Percentiles rank a stretch among this genome's conserved stretches.
These are phyloP conservation scores for Fonsecaea pugnacius DNA, from an alignment of 2,329 filamentous ascomycete genomes.

Conservation along the genomic window DNA sequence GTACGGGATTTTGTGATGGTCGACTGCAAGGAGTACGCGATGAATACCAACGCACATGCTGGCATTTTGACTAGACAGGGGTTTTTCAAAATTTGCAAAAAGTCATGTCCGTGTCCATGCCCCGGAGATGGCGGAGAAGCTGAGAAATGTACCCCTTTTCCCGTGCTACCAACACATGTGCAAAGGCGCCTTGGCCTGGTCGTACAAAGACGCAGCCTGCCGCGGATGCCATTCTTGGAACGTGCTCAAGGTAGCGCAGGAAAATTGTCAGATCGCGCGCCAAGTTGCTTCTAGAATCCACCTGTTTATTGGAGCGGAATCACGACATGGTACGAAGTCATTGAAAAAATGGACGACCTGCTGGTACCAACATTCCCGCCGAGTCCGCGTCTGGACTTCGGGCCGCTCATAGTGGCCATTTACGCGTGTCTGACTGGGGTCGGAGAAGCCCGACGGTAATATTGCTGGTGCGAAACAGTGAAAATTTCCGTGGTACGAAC, in stretches of 20 bases:
- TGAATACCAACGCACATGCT: neutral
- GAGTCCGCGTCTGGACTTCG: slow-evolving; percentile 1
- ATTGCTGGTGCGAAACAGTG: neutral
- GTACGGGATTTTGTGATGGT: slow-evolving; percentile 52
- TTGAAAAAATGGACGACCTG: slow-evolving; percentile 1
- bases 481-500: slow-evolving; percentile 17
- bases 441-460: slow-evolving; percentile 14
- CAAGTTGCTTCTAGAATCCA: slow-evolving; percentile 1
- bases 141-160: slow-evolving; percentile 13
- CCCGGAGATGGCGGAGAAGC: slow-evolving; percentile 25
- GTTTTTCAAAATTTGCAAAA: neutral
- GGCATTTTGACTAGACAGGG: neutral
- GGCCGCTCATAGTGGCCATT: slow-evolving; percentile 4
- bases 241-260: slow-evolving; percentile 1
- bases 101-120: slow-evolving; percentile 1
- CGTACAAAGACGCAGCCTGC: neutral
- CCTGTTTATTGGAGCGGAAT: neutral
- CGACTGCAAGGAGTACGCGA: neutral
- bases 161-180: slow-evolving; percentile 5
- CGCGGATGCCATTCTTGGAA: neutral
- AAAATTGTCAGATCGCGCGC: neutral
- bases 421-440: neutral
- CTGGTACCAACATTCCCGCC: neutral
- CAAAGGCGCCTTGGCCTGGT: neutral
- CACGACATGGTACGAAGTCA: neutral